These are phyloP conservation scores for Suillus placidus DNA, from an alignment of 768 basidiomycete species.

Conservation along the genomic window DNA sequence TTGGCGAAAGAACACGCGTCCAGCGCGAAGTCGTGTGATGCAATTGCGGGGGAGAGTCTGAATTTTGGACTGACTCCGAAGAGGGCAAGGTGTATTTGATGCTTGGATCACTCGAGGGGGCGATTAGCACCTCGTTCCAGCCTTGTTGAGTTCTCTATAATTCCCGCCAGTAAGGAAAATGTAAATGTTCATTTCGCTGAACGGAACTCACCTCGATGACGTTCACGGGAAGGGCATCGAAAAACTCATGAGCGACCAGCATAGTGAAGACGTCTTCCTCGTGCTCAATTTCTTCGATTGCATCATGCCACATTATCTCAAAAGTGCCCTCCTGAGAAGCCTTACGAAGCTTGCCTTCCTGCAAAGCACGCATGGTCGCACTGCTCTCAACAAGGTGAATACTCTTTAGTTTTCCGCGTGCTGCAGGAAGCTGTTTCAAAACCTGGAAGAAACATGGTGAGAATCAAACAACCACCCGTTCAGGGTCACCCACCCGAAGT, in stretches of 20 bases:
- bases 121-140: constrained; percentile 86
- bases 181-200: not conserved
- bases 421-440: constrained; percentile 49
- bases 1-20: constrained; percentile 65
- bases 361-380: constrained; percentile 61
- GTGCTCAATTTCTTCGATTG: constrained; percentile 64
- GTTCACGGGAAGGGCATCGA: constrained; percentile 94
- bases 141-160: constrained; percentile 73
- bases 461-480: not conserved
- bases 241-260: constrained; percentile 95
- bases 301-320: constrained; percentile 69
- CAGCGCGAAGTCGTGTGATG: constrained; percentile 42
- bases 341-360: constrained; percentile 52
- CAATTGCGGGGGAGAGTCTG: constrained; percentile 13
- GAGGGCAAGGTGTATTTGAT: constrained; percentile 29
- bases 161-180: not conserved
- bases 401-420: constrained; percentile 38
- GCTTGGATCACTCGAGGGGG: constrained; percentile 45
- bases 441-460: constrained; percentile 41
- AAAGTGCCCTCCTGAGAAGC: constrained; percentile 35
- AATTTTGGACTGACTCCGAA: constrained; percentile 17
- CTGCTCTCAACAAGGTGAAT: constrained; percentile 88
- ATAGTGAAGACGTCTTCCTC: constrained; percentile 68
- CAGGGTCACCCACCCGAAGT: constrained; percentile 62
- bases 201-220: constrained; percentile 69